phyloP scores from a whole-genome alignment of 495 filamentous ascomycete species.

The Hypoxylon cercidicola region DNA sequence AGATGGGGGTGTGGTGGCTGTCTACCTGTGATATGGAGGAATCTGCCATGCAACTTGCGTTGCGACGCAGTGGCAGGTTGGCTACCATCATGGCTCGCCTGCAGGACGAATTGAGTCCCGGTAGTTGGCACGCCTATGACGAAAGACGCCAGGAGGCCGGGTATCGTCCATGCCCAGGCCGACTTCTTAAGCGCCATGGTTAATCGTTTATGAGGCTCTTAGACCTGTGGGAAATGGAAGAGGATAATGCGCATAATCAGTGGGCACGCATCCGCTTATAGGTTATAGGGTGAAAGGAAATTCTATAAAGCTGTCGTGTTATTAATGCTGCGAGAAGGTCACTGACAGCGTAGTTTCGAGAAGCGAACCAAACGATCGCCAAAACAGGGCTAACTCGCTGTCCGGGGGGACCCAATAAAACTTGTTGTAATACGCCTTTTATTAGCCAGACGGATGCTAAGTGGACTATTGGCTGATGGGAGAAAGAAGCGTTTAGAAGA shows the following conservation, averaged over 20 bases:
- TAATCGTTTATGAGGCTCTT: constrained; percentile 20
- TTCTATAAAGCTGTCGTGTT: constrained; percentile 15
- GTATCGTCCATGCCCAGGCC: constrained; percentile 34
- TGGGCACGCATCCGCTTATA: constrained; percentile 26
- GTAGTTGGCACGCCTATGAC: constrained; percentile 43
- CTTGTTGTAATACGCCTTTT: constrained; percentile 1
- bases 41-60: constrained; percentile 76
- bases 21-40: constrained; percentile 93
- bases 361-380: constrained; percentile 21
- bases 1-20: constrained; percentile 21
- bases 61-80: constrained; percentile 43
- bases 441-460: constrained; percentile 28
- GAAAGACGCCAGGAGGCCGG: constrained; percentile 42
- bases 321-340: constrained; percentile 28
- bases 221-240: constrained; percentile 10
- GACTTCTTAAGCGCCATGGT: constrained; percentile 38
- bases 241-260: constrained; percentile 17
- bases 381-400: constrained; percentile 34
- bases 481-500: constrained; percentile 4
- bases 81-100: constrained; percentile 33
- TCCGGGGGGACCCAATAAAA: constrained; percentile 35
- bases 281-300: neutral
- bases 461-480: constrained; percentile 26
- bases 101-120: constrained; percentile 42
- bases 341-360: constrained; percentile 29